Percentiles rank a stretch among this genome's conserved stretches.
Evolutionary conservation across 371 early-diverging fungal genomes (phyloP).

Genomic region (Zychaea mexicana): DNA sequence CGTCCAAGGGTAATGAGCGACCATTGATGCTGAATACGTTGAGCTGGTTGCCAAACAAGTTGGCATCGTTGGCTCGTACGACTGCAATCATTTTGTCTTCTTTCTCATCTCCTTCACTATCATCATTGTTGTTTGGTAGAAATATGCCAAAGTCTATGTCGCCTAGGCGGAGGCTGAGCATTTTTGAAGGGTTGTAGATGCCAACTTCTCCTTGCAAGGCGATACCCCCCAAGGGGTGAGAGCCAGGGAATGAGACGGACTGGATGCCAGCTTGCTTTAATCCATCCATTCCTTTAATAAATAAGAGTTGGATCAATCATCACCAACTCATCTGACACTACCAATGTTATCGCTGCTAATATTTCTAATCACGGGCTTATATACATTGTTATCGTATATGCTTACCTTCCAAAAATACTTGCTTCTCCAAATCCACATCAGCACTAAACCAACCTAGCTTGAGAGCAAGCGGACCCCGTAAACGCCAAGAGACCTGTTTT

Average conservation of each 20-base stretch:
- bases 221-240: constrained; percentile 45
- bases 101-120: constrained; percentile 6
- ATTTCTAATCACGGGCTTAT: not conserved
- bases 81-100: constrained; percentile 43
- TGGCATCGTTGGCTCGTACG: constrained; percentile 39
- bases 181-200: constrained; percentile 48
- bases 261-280: constrained; percentile 39
- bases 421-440: constrained; percentile 28
- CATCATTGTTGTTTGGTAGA: constrained; percentile 21
- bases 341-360: no score
- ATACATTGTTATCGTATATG: no score
- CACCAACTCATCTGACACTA: no score
- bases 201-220: constrained; percentile 32
- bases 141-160: constrained; percentile 52
- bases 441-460: constrained; percentile 31
- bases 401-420: constrained; percentile 38
- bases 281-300: constrained; percentile 46
- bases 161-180: constrained; percentile 40
- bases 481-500: constrained; percentile 35
- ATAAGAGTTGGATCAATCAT: not conserved
- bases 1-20: constrained; percentile 34
- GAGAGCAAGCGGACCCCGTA: constrained; percentile 31
- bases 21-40: constrained; percentile 45
- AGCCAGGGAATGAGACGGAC: constrained; percentile 35
- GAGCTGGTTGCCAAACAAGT: constrained; percentile 35